phyloP scores from a whole-genome alignment of 1,284 basidiomycete species.

The Pyrrhoderma noxium region DNA sequence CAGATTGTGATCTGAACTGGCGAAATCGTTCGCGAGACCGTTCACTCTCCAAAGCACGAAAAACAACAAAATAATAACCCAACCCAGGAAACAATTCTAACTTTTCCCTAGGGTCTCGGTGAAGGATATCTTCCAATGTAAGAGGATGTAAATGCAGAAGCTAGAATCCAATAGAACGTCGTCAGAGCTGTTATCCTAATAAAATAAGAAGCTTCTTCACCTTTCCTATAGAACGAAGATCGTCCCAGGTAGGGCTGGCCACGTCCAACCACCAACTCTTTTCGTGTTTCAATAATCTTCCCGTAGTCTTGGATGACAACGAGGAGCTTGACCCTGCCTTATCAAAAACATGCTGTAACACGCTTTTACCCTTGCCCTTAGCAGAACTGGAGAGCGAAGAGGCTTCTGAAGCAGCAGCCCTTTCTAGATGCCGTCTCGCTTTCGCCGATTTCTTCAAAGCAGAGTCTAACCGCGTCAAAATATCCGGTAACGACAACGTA shows the following conservation, averaged over 20 bases:
- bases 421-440: slow-evolving; percentile 22
- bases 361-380: slow-evolving; percentile 23
- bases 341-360: background rate
- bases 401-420: background rate
- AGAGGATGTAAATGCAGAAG: slow-evolving; percentile 87
- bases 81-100: slow-evolving; percentile 83
- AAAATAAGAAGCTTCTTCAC: slow-evolving; percentile 32
- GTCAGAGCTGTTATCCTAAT: too few relatives aligned
- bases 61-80: slow-evolving; percentile 91
- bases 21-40: slow-evolving; percentile 36
- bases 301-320: background rate
- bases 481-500: slow-evolving; percentile 51
- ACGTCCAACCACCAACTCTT: slow-evolving; percentile 91
- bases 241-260: slow-evolving; percentile 83
- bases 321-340: background rate
- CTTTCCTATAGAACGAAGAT: slow-evolving; percentile 84
- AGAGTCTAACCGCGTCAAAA: slow-evolving; percentile 49
- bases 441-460: slow-evolving; percentile 39
- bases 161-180: too few relatives aligned
- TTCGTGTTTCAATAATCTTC: background rate
- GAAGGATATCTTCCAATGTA: slow-evolving; percentile 93
- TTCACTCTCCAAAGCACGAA: slow-evolving; percentile 73
- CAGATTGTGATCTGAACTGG: slow-evolving; percentile 22
- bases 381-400: background rate
- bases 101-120: slow-evolving; percentile 91